These are phyloP conservation scores for Trifolium dubium DNA, from an alignment of 306 rosid genomes.

Conservation along the genomic window DNA sequence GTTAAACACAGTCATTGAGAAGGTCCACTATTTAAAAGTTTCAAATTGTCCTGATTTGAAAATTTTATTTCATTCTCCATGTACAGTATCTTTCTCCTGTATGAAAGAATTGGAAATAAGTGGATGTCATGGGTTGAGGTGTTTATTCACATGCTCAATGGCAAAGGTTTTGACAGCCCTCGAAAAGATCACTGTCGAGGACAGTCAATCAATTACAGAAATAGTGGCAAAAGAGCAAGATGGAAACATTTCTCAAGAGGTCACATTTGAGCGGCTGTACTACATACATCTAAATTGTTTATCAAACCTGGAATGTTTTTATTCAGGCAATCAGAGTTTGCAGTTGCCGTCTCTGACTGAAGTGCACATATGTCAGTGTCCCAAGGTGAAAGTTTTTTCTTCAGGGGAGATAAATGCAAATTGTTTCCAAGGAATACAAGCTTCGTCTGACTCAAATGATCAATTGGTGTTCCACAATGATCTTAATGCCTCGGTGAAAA, in stretches of 20 bases:
- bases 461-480: neutral
- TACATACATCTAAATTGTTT: neutral
- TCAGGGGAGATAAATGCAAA: neutral
- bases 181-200: accelerated
- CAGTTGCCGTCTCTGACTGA: slow-evolving; percentile 12
- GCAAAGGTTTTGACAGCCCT: neutral
- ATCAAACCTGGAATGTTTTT: slow-evolving; percentile 16
- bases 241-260: neutral
- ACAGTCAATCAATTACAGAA: neutral
- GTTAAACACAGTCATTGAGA: neutral
- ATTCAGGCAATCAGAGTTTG: slow-evolving; percentile 6
- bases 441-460: neutral
- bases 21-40: neutral
- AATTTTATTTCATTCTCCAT: neutral
- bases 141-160: slow-evolving; percentile 21
- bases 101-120: neutral
- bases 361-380: slow-evolving; percentile 20
- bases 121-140: neutral
- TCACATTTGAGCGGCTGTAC: neutral
- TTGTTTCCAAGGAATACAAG: slow-evolving; percentile 14
- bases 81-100: neutral
- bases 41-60: neutral
- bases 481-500: too few species aligned
- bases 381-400: slow-evolving; percentile 21
- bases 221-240: neutral